Evolutionary conservation across 768 basidiomycete species (phyloP), one percentile per base, ranked within the genome.

Genomic region (Mycena vulgaris): DNA sequence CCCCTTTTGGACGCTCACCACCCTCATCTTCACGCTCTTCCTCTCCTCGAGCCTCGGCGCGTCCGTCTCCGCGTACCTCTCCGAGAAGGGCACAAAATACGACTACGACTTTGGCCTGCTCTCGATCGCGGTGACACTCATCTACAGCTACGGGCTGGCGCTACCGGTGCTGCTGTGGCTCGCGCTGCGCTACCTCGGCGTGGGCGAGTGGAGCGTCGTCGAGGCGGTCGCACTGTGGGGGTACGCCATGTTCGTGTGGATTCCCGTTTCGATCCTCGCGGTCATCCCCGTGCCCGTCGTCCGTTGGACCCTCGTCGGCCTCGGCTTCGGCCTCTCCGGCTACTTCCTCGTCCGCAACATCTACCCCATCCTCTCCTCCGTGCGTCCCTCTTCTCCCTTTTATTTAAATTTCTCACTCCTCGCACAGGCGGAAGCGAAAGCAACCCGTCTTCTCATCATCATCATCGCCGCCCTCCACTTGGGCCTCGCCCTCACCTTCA

Each of bases 1-100:
- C 33, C 13, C 13, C 7, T 35, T 35, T 13, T 35, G 33, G 33
- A 35, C 33, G 7, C 7, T 98, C 39, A 97, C 96, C 1, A 99
- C 97, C 0, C 89, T 99, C 70, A 93, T 97, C 49, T 95, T 99
- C 77, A 87, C 92, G 0, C 90, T 98, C 69, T 98, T 97, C 84
- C 89, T 98, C 66, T 97, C 93, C 27, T 98, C 97, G 2, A 96
- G 94, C 37, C 91, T 99, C 40, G 95, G 93, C 9, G 90, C 95
- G 17, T 95, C 33, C 33, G 33, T 35, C 7, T 35, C 33, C 33
- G 5, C 33, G 13, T 35, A 35, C 33, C 33, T 35, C 13, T 35
- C 33, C 33, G 33, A 5, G 7, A 13, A 13, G 33, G 83, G 80
- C 3, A 75, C 82, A 25, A 84, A 84, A 39, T 90, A 91, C 75